A percentile compares a stretch with the other conserved stretches of the same genome.
Evolutionary conservation across 805 yeast species (phyloP).

Genomic region (Brettanomyces nanus): DNA sequence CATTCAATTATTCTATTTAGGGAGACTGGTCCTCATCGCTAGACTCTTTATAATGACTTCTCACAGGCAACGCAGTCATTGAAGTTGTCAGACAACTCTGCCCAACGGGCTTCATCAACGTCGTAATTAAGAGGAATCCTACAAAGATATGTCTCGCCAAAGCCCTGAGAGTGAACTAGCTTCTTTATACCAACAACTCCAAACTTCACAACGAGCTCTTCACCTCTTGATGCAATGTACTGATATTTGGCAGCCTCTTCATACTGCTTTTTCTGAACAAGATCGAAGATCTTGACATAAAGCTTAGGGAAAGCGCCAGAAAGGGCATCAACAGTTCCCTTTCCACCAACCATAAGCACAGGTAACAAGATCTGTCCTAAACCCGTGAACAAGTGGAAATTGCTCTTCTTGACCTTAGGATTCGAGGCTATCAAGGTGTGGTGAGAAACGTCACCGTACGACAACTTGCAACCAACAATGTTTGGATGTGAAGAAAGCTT

Average conservation of each 20-base stretch:
- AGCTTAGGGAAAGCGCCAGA: constrained; percentile 46
- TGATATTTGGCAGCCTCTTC: constrained; percentile 37
- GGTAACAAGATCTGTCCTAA: constrained; percentile 45
- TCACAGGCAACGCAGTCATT: too few species aligned
- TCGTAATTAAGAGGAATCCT: constrained; percentile 40
- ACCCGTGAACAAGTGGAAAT: constrained; percentile 40
- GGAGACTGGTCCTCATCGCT: too few species aligned
- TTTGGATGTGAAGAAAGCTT: constrained; percentile 37
- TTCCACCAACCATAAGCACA: constrained; percentile 36
- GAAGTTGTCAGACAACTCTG: constrained; percentile 6
- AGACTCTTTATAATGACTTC: too few species aligned
- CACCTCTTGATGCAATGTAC: constrained; percentile 35
- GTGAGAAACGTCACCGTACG: constrained; percentile 42
- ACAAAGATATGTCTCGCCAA: constrained; percentile 38
- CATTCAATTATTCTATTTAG: too few species aligned
- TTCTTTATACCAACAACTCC: constrained; percentile 44
- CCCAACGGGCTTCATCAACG: constrained; percentile 24
- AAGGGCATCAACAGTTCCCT: constrained; percentile 46
- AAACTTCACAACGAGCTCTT: constrained; percentile 32
- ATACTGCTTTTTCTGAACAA: constrained; percentile 31
- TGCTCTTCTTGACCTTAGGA: constrained; percentile 29
- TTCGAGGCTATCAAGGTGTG: constrained; percentile 37
- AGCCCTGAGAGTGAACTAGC: constrained; percentile 30
- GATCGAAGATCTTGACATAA: constrained; percentile 32
- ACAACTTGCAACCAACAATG: constrained; percentile 44